phyloP scores from a whole-genome alignment of 352 stramenopile genomes.

The Globisporangium mamillatum region DNA sequence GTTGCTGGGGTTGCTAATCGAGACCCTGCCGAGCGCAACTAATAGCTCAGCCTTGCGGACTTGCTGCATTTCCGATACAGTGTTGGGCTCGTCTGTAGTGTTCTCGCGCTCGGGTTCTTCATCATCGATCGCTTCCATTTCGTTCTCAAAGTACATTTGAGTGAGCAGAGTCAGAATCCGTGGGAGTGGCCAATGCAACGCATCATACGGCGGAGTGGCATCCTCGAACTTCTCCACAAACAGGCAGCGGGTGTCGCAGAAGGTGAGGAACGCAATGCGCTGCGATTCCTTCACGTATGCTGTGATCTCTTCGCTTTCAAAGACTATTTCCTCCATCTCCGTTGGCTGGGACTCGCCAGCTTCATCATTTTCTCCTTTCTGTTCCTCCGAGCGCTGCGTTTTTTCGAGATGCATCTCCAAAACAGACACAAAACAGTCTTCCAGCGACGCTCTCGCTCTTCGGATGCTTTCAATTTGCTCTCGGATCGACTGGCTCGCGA shows the following conservation, averaged over 20 bases:
- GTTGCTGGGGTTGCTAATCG: conserved; percentile 80
- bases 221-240: conserved; percentile 85
- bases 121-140: conserved; percentile 39
- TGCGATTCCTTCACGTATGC: conserved; percentile 66
- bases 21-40: conserved; percentile 63
- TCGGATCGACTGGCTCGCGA: conserved; percentile 9
- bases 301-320: conserved; percentile 49
- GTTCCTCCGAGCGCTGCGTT: conserved; percentile 23
- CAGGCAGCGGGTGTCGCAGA: conserved; percentile 77
- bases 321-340: conserved; percentile 65
- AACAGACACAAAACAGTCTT: conserved; percentile 61
- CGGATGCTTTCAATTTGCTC: conserved; percentile 44
- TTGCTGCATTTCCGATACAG: conserved; percentile 23
- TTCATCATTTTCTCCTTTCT: conserved; percentile 27
- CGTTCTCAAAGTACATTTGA: conserved; percentile 83
- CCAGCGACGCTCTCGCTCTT: conserved; percentile 36
- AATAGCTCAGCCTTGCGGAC: conserved; percentile 63
- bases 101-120: conserved; percentile 43
- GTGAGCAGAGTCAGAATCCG: conserved; percentile 67
- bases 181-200: conserved; percentile 63
- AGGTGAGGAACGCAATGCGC: conserved; percentile 64
- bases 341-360: conserved; percentile 22
- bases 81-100: conserved; percentile 21
- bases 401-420: conserved; percentile 76
- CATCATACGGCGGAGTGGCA: conserved; percentile 47